A percentile compares a stretch with the other conserved stretches of the same genome.
These are phyloP conservation scores for Penicillium tannophilum DNA, from an alignment of 495 filamentous ascomycete genomes.

Conservation along the genomic window DNA sequence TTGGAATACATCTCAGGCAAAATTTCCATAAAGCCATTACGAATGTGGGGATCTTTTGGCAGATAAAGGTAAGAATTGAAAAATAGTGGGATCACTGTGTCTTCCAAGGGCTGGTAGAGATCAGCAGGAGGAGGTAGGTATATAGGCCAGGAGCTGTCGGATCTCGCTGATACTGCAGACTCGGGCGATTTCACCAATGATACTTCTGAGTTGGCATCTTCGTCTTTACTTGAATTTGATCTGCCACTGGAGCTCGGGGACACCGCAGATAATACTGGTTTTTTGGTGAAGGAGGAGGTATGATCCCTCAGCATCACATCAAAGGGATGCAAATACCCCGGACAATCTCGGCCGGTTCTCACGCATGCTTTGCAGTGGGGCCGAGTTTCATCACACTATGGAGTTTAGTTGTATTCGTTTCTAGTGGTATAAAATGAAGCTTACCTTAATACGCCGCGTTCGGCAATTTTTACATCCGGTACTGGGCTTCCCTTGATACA, in stretches of 20 bases:
- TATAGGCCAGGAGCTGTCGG: slow-evolving; percentile 8
- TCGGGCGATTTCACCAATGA: not conserved
- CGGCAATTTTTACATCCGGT: slow-evolving; percentile 70
- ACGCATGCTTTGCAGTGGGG: slow-evolving; percentile 52
- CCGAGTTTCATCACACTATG: slow-evolving; percentile 54
- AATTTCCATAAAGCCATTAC: slow-evolving; percentile 49
- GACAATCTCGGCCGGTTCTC: slow-evolving; percentile 50
- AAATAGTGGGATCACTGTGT: slow-evolving; percentile 35
- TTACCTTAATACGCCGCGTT: slow-evolving; percentile 62
- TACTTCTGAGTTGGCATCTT: not conserved
- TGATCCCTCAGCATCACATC: slow-evolving; percentile 69
- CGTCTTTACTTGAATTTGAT: slow-evolving; percentile 2
- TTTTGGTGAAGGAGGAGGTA: slow-evolving; percentile 51
- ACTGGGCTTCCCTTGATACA: slow-evolving; percentile 73
- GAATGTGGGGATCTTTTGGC: slow-evolving; percentile 32
- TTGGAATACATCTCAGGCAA: slow-evolving; percentile 56
- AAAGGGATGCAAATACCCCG: slow-evolving; percentile 69
- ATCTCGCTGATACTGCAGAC: not conserved
- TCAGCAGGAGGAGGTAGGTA: slow-evolving; percentile 2
- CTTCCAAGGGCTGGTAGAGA: slow-evolving; percentile 33
- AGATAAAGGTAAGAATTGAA: slow-evolving; percentile 41
- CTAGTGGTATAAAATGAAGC: not conserved
- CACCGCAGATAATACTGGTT: not conserved
- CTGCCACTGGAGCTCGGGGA: not conserved
- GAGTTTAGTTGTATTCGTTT: not conserved